Base-by-base conservation (phyloP, 305 asterid genomes). In the Fraxinus floribunda region DNA sequence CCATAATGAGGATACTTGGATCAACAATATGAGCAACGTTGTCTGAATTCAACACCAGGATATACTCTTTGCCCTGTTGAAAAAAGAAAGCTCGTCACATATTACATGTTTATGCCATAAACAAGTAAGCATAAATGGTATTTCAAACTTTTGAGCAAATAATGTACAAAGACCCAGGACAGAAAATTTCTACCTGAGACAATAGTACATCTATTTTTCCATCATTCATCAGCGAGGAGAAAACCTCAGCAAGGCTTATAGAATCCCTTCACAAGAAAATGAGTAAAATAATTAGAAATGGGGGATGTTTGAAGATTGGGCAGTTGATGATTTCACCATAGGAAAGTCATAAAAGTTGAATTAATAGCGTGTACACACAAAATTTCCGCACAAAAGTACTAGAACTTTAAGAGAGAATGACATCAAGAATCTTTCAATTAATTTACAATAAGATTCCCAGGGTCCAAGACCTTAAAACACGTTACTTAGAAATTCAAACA, bases 51-150 rank as follows among this genome's bases (percentile, higher is more conserved):
- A 94, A 84, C 84, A 95, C 77, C 81, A 95, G 87, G 79, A 94
- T 84, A 88, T 90, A 92, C 93, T 92, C 97, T 89, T 92, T 95
- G 75, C 99, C 99, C 99, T 95, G 94, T 83, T 78, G 55, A 36
- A 74, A 74, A 85, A 78, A 39, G 60, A 64, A 57, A 44, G 74
- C 44, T 64, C 81, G 44, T 88, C 84, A 79, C 88, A 81, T 68
- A 60, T 74, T 66, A 77, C 76, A 70, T 68, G 55, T n/a, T 60
- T 57, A 80, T 74, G 57, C 41, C 39, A 74, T 16, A 2, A 66
- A 85, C 64, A 55, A 73, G 82, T 46, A n/a, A 84, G 46, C 34
- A 83, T 26, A 77, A 74, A 75, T 52, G 41, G 60, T 38, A 73
- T 39, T 78, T 39, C 55, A 44, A 81, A 78, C 57, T 34, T 78